Percentiles rank a stretch among this genome's conserved stretches.
Conservation (phyloP, 805 yeast species). For the Candida cerambycidarum region DNA sequence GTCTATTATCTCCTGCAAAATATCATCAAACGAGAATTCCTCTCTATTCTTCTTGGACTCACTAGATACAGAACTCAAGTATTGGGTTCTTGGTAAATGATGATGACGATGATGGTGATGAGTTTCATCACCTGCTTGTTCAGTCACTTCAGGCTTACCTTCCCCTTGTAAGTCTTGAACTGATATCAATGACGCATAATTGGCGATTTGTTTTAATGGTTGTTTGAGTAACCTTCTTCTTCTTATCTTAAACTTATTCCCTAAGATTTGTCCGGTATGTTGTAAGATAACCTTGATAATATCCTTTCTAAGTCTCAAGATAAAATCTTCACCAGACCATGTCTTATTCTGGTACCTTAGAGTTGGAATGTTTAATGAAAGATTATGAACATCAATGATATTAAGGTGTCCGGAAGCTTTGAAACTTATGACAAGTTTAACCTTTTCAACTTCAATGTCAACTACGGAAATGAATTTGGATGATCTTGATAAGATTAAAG, state of each 20-base stretch:
- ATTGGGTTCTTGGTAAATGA: not conserved
- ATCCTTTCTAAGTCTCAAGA: constrained; percentile 60
- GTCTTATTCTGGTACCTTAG: constrained; percentile 41
- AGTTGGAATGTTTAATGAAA: constrained; percentile 64
- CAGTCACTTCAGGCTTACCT: constrained; percentile 9
- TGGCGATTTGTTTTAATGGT: constrained; percentile 41
- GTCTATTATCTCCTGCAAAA: constrained; percentile 18
- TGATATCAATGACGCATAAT: constrained; percentile 37
- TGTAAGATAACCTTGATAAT: constrained; percentile 55
- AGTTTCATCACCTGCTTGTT: not conserved
- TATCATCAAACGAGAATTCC: constrained; percentile 15
- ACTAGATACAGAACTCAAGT: not conserved
- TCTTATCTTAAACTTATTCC: constrained; percentile 62
- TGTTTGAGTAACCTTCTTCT: constrained; percentile 27
- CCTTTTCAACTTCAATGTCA: constrained; percentile 32
- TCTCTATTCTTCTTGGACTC: not conserved
- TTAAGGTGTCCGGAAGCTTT: constrained; percentile 70
- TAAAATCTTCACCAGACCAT: constrained; percentile 72
- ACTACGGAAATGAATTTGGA: constrained; percentile 41
- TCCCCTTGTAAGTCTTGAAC: constrained; percentile 38
- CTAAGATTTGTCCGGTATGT: constrained; percentile 74
- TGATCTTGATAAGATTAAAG: constrained; percentile 44
- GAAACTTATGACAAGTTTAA: constrained; percentile 63
- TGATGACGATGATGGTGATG: constrained; percentile 10
- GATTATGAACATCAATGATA: constrained; percentile 74